Conservation (phyloP, 1,284 basidiomycete genomes). For the Ceratobasidium sp. region DNA sequence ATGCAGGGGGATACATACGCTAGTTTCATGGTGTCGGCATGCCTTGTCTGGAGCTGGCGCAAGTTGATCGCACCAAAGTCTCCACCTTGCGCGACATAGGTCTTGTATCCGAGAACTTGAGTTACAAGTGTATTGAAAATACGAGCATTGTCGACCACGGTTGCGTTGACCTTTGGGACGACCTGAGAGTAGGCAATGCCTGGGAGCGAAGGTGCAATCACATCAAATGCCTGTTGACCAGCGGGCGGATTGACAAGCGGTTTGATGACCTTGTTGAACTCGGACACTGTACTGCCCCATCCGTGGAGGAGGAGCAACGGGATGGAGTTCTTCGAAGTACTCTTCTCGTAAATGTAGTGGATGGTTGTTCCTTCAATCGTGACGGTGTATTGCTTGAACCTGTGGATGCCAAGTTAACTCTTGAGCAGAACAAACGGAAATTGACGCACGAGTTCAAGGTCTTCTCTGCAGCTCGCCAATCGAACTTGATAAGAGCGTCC, state of each 20-base stretch:
- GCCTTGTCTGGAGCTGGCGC: conserved; percentile 10
- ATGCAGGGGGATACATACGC: background rate
- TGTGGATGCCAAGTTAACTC: background rate
- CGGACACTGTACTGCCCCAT: conserved; percentile 33
- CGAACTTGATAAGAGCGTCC: conserved; percentile 3
- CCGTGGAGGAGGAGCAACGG: conserved; percentile 34
- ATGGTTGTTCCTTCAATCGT: conserved; percentile 25
- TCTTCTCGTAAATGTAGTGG: conserved; percentile 29
- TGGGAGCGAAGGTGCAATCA: conserved; percentile 29
- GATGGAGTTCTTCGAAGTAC: conserved; percentile 17
- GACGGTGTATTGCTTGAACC: conserved; percentile 34
- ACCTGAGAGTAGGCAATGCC: conserved; percentile 30
- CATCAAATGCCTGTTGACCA: conserved; percentile 20
- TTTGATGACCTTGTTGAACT: conserved; percentile 37
- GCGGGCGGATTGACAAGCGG: conserved; percentile 10
- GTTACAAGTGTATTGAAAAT: conserved; percentile 35
- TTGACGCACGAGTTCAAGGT: conserved; percentile 25
- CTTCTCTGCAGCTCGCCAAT: conserved; percentile 14
- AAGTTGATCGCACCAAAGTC: conserved; percentile 35
- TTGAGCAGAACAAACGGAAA: background rate
- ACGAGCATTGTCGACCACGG: conserved; percentile 34
- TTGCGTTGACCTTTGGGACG: conserved; percentile 16
- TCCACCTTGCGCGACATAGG: conserved; percentile 33
- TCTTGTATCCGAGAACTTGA: conserved; percentile 34
- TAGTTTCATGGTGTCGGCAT: conserved; percentile 18